Percentiles rank a stretch among this genome's conserved stretches.
Evolutionary conservation across 331 rosid genomes (phyloP).

Genomic region (Acacia pycnantha): DNA sequence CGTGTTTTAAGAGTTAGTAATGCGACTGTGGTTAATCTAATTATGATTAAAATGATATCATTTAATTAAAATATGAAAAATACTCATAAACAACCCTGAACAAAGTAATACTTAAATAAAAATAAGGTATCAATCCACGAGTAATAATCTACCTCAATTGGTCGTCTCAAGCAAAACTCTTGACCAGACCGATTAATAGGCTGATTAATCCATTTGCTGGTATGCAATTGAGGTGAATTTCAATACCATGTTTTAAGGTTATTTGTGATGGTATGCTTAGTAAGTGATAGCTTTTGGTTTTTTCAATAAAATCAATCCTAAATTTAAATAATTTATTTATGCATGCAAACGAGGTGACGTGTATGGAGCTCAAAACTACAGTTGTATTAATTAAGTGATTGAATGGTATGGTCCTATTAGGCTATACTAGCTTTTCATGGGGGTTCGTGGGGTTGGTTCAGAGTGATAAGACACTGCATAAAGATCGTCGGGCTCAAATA

Average conservation of each 20-base stretch:
- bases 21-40: neutral
- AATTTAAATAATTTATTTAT: neutral
- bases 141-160: too few relatives aligned
- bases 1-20: too few relatives aligned
- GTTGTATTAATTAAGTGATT: neutral
- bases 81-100: neutral
- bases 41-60: too few relatives aligned
- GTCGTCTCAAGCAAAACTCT: too few relatives aligned
- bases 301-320: too few relatives aligned
- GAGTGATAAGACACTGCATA: neutral
- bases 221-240: neutral
- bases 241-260: too few relatives aligned
- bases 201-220: too few relatives aligned
- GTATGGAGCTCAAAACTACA: neutral
- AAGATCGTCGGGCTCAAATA: neutral
- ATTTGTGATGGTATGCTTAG: too few relatives aligned
- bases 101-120: too few relatives aligned
- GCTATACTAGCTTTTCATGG: neutral
- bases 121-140: too few relatives aligned
- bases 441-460: neutral
- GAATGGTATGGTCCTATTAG: neutral
- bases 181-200: neutral
- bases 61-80: too few relatives aligned
- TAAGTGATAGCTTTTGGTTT: too few relatives aligned
- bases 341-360: neutral